Evolutionary conservation across 1,139 yeast species (phyloP).

Genomic region (Pichia sp.): DNA sequence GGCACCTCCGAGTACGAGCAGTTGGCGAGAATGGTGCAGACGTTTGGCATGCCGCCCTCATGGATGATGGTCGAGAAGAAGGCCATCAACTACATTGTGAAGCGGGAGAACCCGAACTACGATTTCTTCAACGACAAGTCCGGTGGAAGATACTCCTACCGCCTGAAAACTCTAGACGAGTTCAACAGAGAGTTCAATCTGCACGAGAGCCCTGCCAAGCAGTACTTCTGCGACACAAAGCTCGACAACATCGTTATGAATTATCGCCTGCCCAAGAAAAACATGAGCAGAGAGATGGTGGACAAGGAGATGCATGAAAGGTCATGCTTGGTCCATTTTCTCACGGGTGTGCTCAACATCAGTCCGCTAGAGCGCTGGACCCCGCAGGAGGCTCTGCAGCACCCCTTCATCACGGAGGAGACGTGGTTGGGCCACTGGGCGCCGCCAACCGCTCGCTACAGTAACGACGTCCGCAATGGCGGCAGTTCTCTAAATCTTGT

Average conservation of each 20-base stretch:
- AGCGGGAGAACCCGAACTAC: slow-evolving; percentile 25
- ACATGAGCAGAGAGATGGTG: slow-evolving; percentile 54
- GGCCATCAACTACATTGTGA: slow-evolving; percentile 64
- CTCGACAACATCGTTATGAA: slow-evolving; percentile 72
- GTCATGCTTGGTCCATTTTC: slow-evolving; percentile 67
- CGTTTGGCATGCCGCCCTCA: slow-evolving; percentile 82
- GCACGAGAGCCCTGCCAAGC: slow-evolving; percentile 75
- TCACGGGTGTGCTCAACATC: slow-evolving; percentile 69
- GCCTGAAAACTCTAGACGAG: slow-evolving; percentile 54
- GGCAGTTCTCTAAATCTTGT: slow-evolving; percentile 23
- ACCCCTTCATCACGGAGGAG: slow-evolving; percentile 73
- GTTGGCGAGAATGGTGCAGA: slow-evolving; percentile 72
- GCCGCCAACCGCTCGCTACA: slow-evolving; percentile 38
- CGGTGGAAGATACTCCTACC: slow-evolving; percentile 34
- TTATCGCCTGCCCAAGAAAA: slow-evolving; percentile 66
- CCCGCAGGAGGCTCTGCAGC: slow-evolving; percentile 90
- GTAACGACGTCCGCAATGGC: slow-evolving; percentile 9
- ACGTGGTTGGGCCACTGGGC: slow-evolving; percentile 43
- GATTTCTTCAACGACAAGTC: slow-evolving; percentile 8
- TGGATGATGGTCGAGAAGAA: slow-evolving; percentile 97
- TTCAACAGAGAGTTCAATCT: slow-evolving; percentile 52
- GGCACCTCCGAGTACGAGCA: slow-evolving; percentile 95
- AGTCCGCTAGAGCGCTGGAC: slow-evolving; percentile 95
- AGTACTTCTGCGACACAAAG: slow-evolving; percentile 73
- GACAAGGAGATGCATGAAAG: slow-evolving; percentile 74